Percentiles rank a stretch among this genome's conserved stretches.
phyloP scores from a whole-genome alignment of 2,329 filamentous ascomycete genomes.

The Cladophialophora psammophila region DNA sequence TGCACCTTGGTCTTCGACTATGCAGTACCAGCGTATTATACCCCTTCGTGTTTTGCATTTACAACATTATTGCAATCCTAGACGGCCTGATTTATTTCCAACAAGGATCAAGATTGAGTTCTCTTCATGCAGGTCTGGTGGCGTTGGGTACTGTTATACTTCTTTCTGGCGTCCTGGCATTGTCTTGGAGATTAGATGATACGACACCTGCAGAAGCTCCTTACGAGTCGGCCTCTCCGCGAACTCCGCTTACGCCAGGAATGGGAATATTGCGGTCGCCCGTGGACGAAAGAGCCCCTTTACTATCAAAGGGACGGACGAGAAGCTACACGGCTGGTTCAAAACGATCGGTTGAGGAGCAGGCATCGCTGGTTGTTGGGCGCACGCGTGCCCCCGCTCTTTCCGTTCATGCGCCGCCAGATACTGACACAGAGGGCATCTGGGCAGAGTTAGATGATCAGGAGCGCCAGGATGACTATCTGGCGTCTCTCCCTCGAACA shows the following conservation, averaged over 20 bases:
- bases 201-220: slow-evolving; percentile 48
- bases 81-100: slow-evolving; percentile 97
- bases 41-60: slow-evolving; percentile 96
- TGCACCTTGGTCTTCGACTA: slow-evolving; percentile 90
- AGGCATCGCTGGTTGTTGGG: slow-evolving; percentile 42
- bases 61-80: slow-evolving; percentile 98
- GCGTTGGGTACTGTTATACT: slow-evolving; percentile 85
- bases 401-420: slow-evolving; percentile 49
- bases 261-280: slow-evolving; percentile 70
- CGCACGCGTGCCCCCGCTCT: slow-evolving; percentile 40
- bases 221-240: slow-evolving; percentile 44
- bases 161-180: slow-evolving; percentile 83
- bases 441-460: slow-evolving; percentile 89
- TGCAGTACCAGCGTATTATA: slow-evolving; percentile 96
- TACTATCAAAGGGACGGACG: slow-evolving; percentile 44
- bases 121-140: slow-evolving; percentile 74
- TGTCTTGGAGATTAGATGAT: slow-evolving; percentile 92
- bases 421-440: slow-evolving; percentile 71
- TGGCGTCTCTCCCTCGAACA: slow-evolving; percentile 44
- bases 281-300: slow-evolving; percentile 53
- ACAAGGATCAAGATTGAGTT: slow-evolving; percentile 80
- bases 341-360: slow-evolving; percentile 42
- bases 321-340: slow-evolving; percentile 39
- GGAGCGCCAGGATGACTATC: slow-evolving; percentile 51
- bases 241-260: slow-evolving; percentile 77